These are phyloP conservation scores for Eucalyptus caleyi DNA, from an alignment of 345 rosid genomes.

Conservation along the genomic window DNA sequence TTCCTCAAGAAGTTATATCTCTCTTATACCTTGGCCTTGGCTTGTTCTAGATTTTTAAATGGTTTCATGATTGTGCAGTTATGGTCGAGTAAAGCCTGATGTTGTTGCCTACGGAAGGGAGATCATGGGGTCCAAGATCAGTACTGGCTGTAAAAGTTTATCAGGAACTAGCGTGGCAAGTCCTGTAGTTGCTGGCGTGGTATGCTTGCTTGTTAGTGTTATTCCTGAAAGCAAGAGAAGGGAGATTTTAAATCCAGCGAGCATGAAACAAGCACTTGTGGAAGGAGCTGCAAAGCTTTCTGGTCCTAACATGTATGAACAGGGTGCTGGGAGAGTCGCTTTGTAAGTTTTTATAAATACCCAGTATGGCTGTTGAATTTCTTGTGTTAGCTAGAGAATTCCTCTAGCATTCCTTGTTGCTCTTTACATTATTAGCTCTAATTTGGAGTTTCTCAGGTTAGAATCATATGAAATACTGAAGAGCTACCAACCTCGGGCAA, in stretches of 20 bases:
- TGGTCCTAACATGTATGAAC: conserved; percentile 96
- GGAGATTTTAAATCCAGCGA: conserved; percentile 78
- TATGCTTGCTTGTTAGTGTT: conserved; percentile 86
- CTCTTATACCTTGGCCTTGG: background rate
- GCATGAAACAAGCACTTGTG: conserved; percentile 98
- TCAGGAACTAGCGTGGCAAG: conserved; percentile 99
- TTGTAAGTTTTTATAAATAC: conserved; percentile 40
- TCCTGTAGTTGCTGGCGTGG: conserved; percentile 99
- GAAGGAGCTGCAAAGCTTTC: conserved; percentile 98
- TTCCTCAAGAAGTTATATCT: background rate
- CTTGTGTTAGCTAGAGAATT: background rate
- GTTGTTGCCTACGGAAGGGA: conserved; percentile 96
- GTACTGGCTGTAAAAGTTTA: conserved; percentile 93
- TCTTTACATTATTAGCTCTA: conserved; percentile 1
- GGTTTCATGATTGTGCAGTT: conserved; percentile 28
- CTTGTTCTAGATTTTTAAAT: background rate
- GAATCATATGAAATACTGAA: conserved; percentile 91
- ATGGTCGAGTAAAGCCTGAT: conserved; percentile 95
- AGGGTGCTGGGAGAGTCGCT: conserved; percentile 96
- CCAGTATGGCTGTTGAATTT: background rate
- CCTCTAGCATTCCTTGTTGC: background rate
- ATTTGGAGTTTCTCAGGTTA: conserved; percentile 59
- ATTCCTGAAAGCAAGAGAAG: conserved; percentile 65
- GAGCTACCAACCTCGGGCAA: conserved; percentile 83
- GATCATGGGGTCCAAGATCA: conserved; percentile 94